Evolutionary conservation across 805 yeast genomes (phyloP), one percentile per base, ranked within the genome.

Genomic region (Starmerella vitae): DNA sequence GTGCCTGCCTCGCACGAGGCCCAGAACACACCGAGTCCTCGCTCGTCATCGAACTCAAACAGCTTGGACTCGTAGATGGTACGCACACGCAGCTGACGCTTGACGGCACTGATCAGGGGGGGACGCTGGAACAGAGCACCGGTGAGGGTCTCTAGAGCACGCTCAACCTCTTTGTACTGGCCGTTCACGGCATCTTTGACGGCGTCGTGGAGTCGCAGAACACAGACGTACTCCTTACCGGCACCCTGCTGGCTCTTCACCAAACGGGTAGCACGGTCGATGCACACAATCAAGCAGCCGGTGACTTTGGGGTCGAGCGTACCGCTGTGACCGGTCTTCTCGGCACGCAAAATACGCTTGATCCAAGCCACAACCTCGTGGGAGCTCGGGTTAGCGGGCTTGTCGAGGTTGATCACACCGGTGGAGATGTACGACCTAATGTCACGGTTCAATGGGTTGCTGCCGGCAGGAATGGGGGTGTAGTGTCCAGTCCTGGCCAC

Each of bases 331-430:
- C 98, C 98, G 44, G 98, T 91, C 64, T 91, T 91, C 64, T 91
- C 97, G 45, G 78, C 80, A 62, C 97, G 77, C 56, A 91, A 70
- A 53, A 91, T 91, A 63, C 97, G 73, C 68, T 91, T 91, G 57
- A 91, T 76, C 98, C 98, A 91, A 19, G 98, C 98, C 55, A 91
- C 98, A 59, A 91, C 98, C 69, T 91, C 98, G 66, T 91, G 98
- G 39, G 95, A 84, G 32, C 95, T 83, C 52, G 98, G 98, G 64
- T 91, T 91, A 20, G 95, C 82, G 52, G 98, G 98, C 57, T 91
- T 91, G 67, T 91, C 98, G 54, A 91, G 71, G 68, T 91, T 91
- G 60, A 91, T 88, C 37, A 91, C 94, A 71, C 98, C 98, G 5
- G 94, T 78, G 36, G 91, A 74, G 54, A 91, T 70, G 62, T 91